These are phyloP conservation scores for Sporothrix curviconia DNA, from an alignment of 2,329 filamentous ascomycete species.

Conservation along the genomic window DNA sequence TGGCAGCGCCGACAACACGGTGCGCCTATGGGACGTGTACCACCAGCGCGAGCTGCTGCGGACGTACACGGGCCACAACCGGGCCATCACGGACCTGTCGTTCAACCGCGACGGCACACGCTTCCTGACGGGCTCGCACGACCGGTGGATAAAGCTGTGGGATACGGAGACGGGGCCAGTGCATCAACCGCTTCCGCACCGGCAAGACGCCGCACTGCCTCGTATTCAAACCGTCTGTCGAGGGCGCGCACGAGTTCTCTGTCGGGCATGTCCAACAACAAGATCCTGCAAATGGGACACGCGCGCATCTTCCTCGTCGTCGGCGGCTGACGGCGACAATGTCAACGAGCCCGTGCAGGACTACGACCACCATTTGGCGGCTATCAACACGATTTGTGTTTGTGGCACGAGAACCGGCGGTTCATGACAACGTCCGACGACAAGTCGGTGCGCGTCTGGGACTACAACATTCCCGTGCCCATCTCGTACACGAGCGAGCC, in stretches of 20 bases:
- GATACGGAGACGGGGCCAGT: constrained; percentile 92
- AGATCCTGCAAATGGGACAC: constrained; percentile 97
- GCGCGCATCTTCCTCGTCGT: constrained; percentile 50
- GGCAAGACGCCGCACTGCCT: constrained; percentile 94
- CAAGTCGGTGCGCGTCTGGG: constrained; percentile 93
- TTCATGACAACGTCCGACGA: constrained; percentile 99
- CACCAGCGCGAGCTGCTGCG: constrained; percentile 82
- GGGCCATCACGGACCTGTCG: constrained; percentile 80
- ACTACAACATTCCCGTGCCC: constrained; percentile 95
- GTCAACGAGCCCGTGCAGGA: constrained; percentile 79
- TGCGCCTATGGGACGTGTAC: constrained; percentile 94
- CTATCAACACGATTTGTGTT: constrained; percentile 97
- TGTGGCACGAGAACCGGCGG: constrained; percentile 83
- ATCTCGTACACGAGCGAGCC: constrained; percentile 98
- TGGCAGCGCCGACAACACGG: constrained; percentile 79
- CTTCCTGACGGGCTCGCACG: constrained; percentile 88
- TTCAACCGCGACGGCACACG: constrained; percentile 78
- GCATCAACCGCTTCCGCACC: constrained; percentile 80
- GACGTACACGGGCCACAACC: constrained; percentile 85
- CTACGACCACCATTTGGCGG: constrained; percentile 97
- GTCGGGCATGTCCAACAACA: constrained; percentile 96
- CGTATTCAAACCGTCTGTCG: constrained; percentile 77
- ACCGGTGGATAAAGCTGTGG: constrained; percentile 96
- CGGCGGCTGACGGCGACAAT: not conserved
- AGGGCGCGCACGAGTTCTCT: constrained; percentile 83